Evolutionary conservation across 2,329 filamentous ascomycete species (phyloP), one percentile per base, ranked within the genome.

Genomic region (Madurella mycetomatis): DNA sequence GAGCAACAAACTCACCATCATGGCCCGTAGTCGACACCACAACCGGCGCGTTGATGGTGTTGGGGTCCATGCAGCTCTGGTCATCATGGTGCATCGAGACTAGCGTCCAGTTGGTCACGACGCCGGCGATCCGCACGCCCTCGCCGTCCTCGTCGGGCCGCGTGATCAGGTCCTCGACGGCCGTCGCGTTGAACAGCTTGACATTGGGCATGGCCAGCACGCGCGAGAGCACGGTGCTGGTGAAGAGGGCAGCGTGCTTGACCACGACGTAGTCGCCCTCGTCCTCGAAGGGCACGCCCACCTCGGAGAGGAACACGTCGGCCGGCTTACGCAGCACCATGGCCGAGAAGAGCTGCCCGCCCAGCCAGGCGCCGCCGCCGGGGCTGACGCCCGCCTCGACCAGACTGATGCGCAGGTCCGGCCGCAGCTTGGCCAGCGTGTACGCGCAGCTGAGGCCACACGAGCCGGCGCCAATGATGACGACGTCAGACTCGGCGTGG

Each of bases 321-420:
- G 91, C 91, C 12, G 92, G 90, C 78, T 94, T 95, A 66, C 91
- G 87, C 86, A 96, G 91, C 47, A 96, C 82, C 91, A 96, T 96
- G 67, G 91, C 91, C 57, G 85, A 89, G 83, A 96, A 96, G 54
- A 96, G 87, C 77, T 96, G 92, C 16, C 91, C 91, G 54, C 92
- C 92, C 44, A 96, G 84, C 91, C 91, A 96, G 58, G 90, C 91
- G 65, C 91, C 91, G 60, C 91, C 91, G 57, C 89, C 89, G 49
- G 91, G 92, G 49, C 89, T 86, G 44, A 96, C 91, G 46, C 86
- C 87, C 41, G 91, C 89, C 76, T 96, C 91, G 64, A 96, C 81
- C 68, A 96, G 88, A 68, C 90, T 89, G 70, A 96, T 95, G 78
- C 90, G 91, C 66, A 96, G 80, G 73, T 96, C 90, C 2, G 91